Evolutionary conservation across 257 asterid species (phyloP), one percentile per base, ranked within the genome.

Genomic region (Anisodus tanguticus): DNA sequence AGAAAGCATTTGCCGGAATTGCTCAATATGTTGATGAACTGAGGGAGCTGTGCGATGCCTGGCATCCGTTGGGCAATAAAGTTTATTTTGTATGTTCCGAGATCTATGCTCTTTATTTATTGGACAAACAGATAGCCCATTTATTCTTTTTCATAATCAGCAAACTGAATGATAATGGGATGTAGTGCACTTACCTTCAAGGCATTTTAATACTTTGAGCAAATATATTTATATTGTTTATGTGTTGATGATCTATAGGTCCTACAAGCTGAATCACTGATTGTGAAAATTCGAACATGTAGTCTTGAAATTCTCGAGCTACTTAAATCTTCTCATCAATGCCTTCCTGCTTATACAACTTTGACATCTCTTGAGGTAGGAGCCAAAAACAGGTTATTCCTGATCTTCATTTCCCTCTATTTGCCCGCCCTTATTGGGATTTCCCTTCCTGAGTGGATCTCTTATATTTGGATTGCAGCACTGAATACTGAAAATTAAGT

Each of bases 1-100:
- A 77, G 58, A 86, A 81, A 79, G 81, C 85, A 68, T 86, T 81
- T 78, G 54, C 43, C 1, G 66, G 84, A 45, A 82, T 86, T 69
- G 77, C 84, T 49, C 84, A 84, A 37, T 83, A 57, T 66, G 71
- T 86, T 82, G 89, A 82, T 84, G 89, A 79, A 59, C 84, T 88
- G 82, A 86, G 85, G 84, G 87, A 88, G 85, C 59, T 83, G 66
- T 82, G 78, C 41, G 90, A 88, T 43, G 82, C 67, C 63, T 84
- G 86, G 87, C 87, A 88, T 41, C 74, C 74, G 0, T 49, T 88
- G 58, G 85, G 81, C 83, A 88, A 89, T 83, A 88, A 86, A 78
- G 62, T 88, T 57, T 88, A 88, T 84, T 84, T 88, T 72, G 90
- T 88, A 88, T 55, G 90, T 82, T 66, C 37, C 57, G 19, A 77